Evolutionary conservation across 768 basidiomycete species (phyloP).

Genomic region (Leucosporidium creatinivorum): DNA sequence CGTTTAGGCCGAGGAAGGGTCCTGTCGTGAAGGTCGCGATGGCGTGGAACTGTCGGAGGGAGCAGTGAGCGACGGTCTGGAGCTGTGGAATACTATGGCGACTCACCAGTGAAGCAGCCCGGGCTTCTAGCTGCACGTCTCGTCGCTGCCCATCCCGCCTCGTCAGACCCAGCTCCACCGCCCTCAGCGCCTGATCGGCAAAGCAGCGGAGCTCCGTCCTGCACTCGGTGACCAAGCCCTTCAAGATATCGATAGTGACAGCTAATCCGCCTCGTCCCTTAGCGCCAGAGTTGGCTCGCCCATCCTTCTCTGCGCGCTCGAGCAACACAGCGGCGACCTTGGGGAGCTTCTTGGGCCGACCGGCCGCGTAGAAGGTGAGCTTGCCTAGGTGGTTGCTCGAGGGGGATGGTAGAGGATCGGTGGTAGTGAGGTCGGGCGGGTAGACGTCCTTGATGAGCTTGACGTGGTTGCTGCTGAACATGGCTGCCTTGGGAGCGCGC

Average conservation of each 20-base stretch:
- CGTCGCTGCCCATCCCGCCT: neutral
- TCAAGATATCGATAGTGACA: slow-evolving; percentile 19
- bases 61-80: neutral
- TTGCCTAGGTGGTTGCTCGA: slow-evolving; percentile 23
- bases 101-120: slow-evolving; percentile 20
- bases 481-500: neutral
- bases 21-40: slow-evolving; percentile 11
- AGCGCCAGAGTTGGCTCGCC: neutral
- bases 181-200: slow-evolving; percentile 17
- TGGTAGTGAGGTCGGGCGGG: neutral
- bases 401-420: slow-evolving; percentile 5
- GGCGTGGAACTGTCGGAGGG: slow-evolving; percentile 17
- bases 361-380: slow-evolving; percentile 28
- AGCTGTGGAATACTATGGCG: no score
- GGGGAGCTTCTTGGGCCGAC: slow-evolving; percentile 30
- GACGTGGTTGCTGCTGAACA: neutral
- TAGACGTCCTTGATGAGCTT: neutral
- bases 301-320: slow-evolving; percentile 12
- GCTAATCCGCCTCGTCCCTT: slow-evolving; percentile 17
- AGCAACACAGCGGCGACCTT: slow-evolving; percentile 24
- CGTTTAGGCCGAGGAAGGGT: slow-evolving; percentile 12
- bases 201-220: slow-evolving; percentile 18
- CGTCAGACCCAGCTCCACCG: slow-evolving; percentile 21
- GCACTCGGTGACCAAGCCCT: slow-evolving; percentile 18
- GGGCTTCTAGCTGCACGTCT: slow-evolving; percentile 19